Evolutionary conservation across 2,329 filamentous ascomycete genomes (phyloP), one percentile per base, ranked within the genome.

Genomic region (Phaeophleospora eucalypticola): DNA sequence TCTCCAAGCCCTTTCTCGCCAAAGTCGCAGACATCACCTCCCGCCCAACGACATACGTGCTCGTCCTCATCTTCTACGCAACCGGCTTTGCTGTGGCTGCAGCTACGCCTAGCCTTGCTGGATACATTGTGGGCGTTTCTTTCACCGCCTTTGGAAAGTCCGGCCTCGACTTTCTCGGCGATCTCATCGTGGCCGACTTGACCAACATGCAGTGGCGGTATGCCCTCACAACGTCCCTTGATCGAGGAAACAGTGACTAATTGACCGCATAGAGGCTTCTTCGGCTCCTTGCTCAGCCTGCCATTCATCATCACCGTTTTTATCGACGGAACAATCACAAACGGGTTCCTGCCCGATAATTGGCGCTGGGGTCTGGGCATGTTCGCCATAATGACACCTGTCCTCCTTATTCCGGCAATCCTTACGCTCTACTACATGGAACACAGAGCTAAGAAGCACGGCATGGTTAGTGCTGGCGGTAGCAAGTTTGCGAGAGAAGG

Each of bases 291-390:
- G 42, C 48, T 61, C 1, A 49, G 41, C 6, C 41, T 49, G 4
- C 62, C 62, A 0, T 73, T 73, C 47, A 52, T 71, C 19, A 56
- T 74, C 29, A 74, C 69, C 0, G 62, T 67, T 0, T 67, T 66
- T 16, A 51, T 73, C 53, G 70, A 69, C 19, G 71, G 69, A 1
- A 71, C 71, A 56, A 73, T 74, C 15, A 63, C 63, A 3, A 65
- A 71, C 4, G 65, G 52, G 15, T 69, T 71, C 33, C 52, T 63
- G 4, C 53, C 57, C 3, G 66, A 69, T 18, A 54, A 70, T 35
- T 61, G 58, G 58, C 45, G 58, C 6, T 60, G 58, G 58, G 58
- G 58, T 12, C 39, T 60, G 3, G 58, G 56, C 21, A 61, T 61
- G 56, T 60, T 59, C 36, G 58, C 58, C 20, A 60, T 61, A 41